These are phyloP conservation scores for Cucurbita argyrosperma DNA, from an alignment of 306 rosid genomes.

Conservation along the genomic window DNA sequence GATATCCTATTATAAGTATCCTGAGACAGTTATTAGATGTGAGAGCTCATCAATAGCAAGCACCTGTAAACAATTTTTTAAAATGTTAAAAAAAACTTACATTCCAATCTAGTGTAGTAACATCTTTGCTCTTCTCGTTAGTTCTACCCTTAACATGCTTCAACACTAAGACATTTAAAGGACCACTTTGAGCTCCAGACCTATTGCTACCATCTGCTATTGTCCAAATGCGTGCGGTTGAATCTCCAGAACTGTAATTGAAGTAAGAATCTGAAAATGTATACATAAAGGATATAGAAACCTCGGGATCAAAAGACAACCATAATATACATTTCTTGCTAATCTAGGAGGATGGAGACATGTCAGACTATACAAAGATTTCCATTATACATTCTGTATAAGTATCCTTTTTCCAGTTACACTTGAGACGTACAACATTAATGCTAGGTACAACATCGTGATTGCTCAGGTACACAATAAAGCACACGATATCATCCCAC, in stretches of 20 bases:
- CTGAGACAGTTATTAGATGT: not conserved
- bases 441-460: not conserved
- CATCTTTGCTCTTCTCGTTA: conserved; percentile 81
- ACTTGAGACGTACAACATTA: not conserved
- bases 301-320: not conserved
- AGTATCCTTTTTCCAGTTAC: not conserved
- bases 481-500: not conserved
- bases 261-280: conserved; percentile 1
- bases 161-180: conserved; percentile 53
- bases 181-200: conserved; percentile 34
- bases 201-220: conserved; percentile 53
- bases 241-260: conserved; percentile 69
- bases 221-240: conserved; percentile 93
- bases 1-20: not conserved
- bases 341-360: not conserved
- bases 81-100: conserved; percentile 32
- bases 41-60: not conserved
- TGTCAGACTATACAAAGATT: not conserved
- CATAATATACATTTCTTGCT: not conserved
- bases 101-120: conserved; percentile 92
- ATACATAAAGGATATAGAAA: not conserved
- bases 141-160: conserved; percentile 76
- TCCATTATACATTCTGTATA: not conserved
- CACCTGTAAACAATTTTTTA: not conserved
- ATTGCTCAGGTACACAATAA: not conserved